These are phyloP conservation scores for Aschersonia sp. DNA, from an alignment of 2,329 filamentous ascomycete species.

Conservation along the genomic window DNA sequence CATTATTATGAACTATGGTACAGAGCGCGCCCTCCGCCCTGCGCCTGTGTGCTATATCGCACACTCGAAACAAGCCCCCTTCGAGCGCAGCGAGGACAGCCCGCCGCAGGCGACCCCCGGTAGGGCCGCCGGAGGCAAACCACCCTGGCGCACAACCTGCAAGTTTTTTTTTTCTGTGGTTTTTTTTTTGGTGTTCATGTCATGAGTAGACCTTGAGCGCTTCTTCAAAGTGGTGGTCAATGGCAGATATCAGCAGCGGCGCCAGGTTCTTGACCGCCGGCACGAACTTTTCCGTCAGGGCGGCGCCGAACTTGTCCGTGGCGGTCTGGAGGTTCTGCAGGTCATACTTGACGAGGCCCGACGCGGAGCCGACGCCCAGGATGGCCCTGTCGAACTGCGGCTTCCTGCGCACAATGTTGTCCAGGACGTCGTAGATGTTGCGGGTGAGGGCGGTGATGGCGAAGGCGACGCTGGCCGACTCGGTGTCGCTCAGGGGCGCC, in stretches of 20 bases:
- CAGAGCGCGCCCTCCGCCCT: no score
- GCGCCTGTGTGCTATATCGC: no score
- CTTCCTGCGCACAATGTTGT: background rate
- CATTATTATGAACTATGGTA: no score
- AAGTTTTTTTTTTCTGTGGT: no score
- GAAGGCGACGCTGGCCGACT: background rate
- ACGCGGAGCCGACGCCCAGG: background rate
- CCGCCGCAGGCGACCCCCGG: no score
- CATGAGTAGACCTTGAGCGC: constrained; percentile 1
- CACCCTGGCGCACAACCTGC: no score
- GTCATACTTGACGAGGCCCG: background rate
- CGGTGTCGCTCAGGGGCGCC: background rate
- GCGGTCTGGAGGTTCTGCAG: background rate
- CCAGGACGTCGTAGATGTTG: constrained; percentile 1
- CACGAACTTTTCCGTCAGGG: background rate
- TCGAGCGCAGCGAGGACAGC: no score
- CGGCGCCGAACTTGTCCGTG: background rate
- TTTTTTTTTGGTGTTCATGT: background rate
- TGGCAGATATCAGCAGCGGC: constrained; percentile 1
- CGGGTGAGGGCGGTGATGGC: background rate
- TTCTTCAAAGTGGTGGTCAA: constrained; percentile 1
- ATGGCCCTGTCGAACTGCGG: constrained; percentile 1
- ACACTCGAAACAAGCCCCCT: no score
- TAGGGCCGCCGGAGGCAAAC: no score
- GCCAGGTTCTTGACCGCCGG: background rate